Percentiles rank a stretch among this genome's conserved stretches.
These are phyloP conservation scores for Hypoxylon sp. DNA, from an alignment of 2,329 filamentous ascomycete genomes.

Conservation along the genomic window DNA sequence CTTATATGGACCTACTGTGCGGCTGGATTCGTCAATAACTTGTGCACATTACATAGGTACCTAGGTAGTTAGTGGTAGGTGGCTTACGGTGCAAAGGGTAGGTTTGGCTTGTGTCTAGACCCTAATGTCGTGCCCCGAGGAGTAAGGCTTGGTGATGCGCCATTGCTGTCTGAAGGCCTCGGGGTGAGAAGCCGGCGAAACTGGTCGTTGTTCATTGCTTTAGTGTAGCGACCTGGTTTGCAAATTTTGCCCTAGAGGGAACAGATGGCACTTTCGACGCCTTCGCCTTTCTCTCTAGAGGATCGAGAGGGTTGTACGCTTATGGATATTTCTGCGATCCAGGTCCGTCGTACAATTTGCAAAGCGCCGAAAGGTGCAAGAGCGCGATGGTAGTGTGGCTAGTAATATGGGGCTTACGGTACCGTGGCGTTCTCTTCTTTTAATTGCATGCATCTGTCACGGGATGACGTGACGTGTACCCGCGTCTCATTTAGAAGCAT, in stretches of 20 bases:
- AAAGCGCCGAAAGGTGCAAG: not conserved
- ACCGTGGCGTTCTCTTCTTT: not conserved
- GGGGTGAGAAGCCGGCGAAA: conserved; percentile 79
- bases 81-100: conserved; percentile 91
- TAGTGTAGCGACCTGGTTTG: not conserved
- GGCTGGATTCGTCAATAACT: conserved; percentile 55
- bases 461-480: conserved; percentile 50
- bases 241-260: not conserved
- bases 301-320: not conserved
- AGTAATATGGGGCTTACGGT: not conserved
- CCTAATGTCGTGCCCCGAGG: conserved; percentile 65
- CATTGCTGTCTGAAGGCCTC: conserved; percentile 55
- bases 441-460: conserved; percentile 41
- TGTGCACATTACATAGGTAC: not conserved
- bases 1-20: conserved; percentile 65
- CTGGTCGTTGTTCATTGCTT: conserved; percentile 89
- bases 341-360: conserved; percentile 7
- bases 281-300: not conserved
- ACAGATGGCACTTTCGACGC: not conserved
- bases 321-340: conserved; percentile 1
- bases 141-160: conserved; percentile 49
- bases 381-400: conserved; percentile 5
- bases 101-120: conserved; percentile 79
- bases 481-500: conserved; percentile 32
- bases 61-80: not conserved